Conservation (phyloP, 2,329 filamentous ascomycete species). For the Ophiostoma montium region DNA sequence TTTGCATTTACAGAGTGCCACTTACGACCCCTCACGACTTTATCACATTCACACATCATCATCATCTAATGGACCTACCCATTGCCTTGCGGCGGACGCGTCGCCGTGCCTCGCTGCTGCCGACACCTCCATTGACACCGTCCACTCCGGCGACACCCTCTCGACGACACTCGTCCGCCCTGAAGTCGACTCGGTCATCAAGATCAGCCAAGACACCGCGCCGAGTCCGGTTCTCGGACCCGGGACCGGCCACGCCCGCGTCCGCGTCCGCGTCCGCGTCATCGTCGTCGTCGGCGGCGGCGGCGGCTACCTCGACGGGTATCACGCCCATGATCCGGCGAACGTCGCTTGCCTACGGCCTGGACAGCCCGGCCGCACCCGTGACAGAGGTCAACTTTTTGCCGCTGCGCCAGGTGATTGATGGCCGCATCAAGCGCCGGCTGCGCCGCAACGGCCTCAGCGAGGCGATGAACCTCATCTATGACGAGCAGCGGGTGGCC, state of each 20-base stretch:
- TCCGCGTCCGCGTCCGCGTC: slow-evolving; percentile 11
- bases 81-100: slow-evolving; percentile 42
- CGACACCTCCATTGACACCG: not conserved
- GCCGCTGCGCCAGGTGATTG: slow-evolving; percentile 39
- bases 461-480: slow-evolving; percentile 41
- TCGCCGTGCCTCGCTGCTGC: slow-evolving; percentile 24
- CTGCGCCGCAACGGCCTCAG: slow-evolving; percentile 41
- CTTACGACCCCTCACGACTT: not conserved
- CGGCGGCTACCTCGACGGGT: slow-evolving; percentile 28
- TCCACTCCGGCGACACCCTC: slow-evolving; percentile 15
- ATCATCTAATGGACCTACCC: slow-evolving; percentile 26
- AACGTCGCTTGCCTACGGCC: slow-evolving; percentile 28
- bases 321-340: slow-evolving; percentile 45
- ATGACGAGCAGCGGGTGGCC: slow-evolving; percentile 32
- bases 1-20: no score
- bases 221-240: slow-evolving; percentile 46
- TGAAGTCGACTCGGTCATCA: slow-evolving; percentile 1
- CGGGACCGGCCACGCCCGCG: slow-evolving; percentile 26
- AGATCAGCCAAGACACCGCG: slow-evolving; percentile 22
- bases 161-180: slow-evolving; percentile 14
- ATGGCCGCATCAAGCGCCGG: slow-evolving; percentile 42
- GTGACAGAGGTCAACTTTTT: slow-evolving; percentile 30
- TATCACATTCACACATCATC: not conserved
- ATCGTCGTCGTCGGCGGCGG: slow-evolving; percentile 5
- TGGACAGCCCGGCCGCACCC: slow-evolving; percentile 14